These are phyloP conservation scores for Colletotrichum sp. DNA, from an alignment of 2,329 filamentous ascomycete genomes.

Conservation along the genomic window DNA sequence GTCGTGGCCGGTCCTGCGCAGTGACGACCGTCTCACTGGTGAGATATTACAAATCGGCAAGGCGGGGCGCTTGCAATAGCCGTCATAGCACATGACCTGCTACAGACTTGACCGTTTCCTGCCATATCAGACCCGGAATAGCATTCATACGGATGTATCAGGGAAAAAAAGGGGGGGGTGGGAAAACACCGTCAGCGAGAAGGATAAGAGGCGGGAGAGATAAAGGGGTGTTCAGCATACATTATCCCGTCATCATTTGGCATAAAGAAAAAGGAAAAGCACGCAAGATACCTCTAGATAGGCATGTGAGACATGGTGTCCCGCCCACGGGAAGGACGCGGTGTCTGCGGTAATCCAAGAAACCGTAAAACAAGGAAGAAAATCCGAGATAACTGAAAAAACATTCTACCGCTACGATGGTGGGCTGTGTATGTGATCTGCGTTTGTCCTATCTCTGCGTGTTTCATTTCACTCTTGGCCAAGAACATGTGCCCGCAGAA, in stretches of 20 bases:
- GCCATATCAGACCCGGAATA: background rate
- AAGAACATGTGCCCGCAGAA: slow-evolving; percentile 1
- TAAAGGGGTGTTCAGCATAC: background rate
- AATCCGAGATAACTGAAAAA: background rate
- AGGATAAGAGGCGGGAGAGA: background rate
- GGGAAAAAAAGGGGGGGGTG: background rate
- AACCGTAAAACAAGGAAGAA: slow-evolving; percentile 7
- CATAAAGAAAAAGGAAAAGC: background rate
- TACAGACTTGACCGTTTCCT: background rate
- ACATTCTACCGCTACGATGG: background rate
- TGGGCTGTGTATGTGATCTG: background rate
- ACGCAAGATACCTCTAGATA: slow-evolving; percentile 15
- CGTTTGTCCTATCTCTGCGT: background rate
- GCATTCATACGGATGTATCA: background rate
- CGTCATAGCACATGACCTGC: background rate
- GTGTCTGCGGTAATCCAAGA: background rate
- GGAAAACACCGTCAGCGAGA: background rate
- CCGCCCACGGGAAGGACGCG: background rate
- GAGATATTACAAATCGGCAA: slow-evolving; percentile 91
- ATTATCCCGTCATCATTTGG: background rate
- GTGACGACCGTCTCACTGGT: slow-evolving; percentile 70
- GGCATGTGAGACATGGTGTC: slow-evolving; percentile 7
- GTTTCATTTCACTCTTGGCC: background rate
- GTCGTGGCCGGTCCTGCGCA: slow-evolving; percentile 85
- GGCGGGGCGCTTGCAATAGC: slow-evolving; percentile 59